Base-by-base conservation (phyloP, 1,139 yeast species). In the Hansenula sp. region DNA sequence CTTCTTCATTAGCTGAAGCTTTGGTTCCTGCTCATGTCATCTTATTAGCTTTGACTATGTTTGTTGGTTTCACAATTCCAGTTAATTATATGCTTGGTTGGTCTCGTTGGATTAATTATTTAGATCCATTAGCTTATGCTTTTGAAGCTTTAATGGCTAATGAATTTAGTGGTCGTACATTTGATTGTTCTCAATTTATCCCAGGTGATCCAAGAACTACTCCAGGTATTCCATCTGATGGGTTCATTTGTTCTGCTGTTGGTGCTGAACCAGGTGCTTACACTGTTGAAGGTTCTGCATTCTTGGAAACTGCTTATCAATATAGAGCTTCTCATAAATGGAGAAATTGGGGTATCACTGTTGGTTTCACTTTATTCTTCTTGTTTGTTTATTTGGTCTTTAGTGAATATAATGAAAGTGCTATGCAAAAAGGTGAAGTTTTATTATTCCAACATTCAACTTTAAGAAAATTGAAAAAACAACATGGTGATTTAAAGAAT, bases 341-440 rank as follows among this genome's bases (percentile, higher is more conserved):
- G 96, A 79, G 96, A 66, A 82, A 88, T 56, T 76, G 79, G 50
- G 96, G 95, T 57, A 81, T 88, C 50, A 64, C 73, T 32, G 38
- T 61, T 46, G 66, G 58, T 10, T 67, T 55, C 48, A 58, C 50
- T 41, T 42, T 61, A 34, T 64, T 57, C 45, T 59, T 61, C 47
- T 56, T 62, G 48, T 45, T 43, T 35, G 53, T 56, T 26, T 66
- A 61, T 55, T 61, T 87, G 53, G 34, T 68, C 9, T 71, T 79
- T 46, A 76, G 81, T 45, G 90, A 83, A 64, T 64, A 65, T 46
- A 82, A 82, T 55, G 82, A 80, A 55, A 87, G 89, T 59, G 78
- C 86, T 19, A 76, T 79, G 65, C 89, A 86, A 59, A 83, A 80
- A 66, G 96, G 95, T 66, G 96, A 87, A 65, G 74, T 85, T 40